Conservation (phyloP, 164 flowering plant genomes). For the Umbilicus rupestris region DNA sequence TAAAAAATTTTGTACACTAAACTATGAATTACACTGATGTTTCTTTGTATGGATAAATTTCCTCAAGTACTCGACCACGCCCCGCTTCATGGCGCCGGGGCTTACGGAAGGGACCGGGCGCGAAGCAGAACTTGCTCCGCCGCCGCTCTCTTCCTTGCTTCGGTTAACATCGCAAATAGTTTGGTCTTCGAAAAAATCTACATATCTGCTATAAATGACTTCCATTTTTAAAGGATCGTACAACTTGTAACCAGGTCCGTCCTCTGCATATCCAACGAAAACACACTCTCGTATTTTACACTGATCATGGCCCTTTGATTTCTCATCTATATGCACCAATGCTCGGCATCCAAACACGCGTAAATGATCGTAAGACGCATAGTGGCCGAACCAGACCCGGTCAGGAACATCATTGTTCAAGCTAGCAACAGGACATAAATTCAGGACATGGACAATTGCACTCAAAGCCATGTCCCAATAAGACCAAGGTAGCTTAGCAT, state of each 20-base stretch:
- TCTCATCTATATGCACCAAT: background rate
- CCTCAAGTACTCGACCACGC: too few species aligned
- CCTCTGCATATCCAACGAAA: background rate
- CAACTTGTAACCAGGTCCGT: background rate
- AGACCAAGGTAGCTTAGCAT: background rate
- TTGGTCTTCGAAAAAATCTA: background rate
- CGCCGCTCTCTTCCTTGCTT: too few species aligned
- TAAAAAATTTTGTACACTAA: too few species aligned
- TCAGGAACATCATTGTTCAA: background rate
- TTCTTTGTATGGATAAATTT: too few species aligned
- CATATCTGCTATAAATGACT: background rate
- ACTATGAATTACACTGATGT: too few species aligned
- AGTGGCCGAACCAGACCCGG: background rate
- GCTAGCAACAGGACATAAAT: background rate
- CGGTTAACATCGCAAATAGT: too few species aligned
- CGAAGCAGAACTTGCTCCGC: too few species aligned
- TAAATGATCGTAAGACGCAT: background rate
- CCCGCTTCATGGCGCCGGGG: too few species aligned
- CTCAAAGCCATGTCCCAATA: background rate
- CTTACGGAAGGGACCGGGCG: too few species aligned
- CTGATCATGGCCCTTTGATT: background rate
- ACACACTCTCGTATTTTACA: background rate
- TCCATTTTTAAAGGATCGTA: background rate
- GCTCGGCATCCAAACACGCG: background rate
- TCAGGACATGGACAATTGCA: background rate